Evolutionary conservation across 805 yeast genomes (phyloP), one percentile per base, ranked within the genome.

Genomic region (Suhomyces sp.): DNA sequence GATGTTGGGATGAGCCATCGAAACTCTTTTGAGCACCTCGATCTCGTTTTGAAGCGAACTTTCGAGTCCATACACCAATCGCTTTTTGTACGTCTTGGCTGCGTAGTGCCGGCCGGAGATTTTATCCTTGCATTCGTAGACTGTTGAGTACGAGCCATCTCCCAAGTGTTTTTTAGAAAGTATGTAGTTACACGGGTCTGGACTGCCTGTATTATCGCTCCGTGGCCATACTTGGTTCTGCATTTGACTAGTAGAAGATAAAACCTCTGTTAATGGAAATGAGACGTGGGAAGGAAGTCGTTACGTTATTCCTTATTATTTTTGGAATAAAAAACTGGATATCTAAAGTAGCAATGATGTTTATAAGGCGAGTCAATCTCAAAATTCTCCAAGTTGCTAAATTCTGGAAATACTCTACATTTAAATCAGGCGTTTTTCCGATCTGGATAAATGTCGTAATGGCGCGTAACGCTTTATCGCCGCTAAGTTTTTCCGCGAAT

Each of bases 11-110:
- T 82, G 83, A 33, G 76, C 77, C 54, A 69, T 69, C 47, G 84
- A 78, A 8, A 84, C 69, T 26, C 75, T 76, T 64, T 76, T 75
- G 44, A 87, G 73, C 1, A 85, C 78, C 6, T 74, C 69, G 54
- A 87, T 81, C 65, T 87, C 93, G 57, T 85, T 81, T 52, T 82
- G 83, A 17, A 87, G 73, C 70, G 68, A 59, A 47, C 60, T 56
- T 63, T 83, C 87, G 29, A 82, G 66, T 5, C 86, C 86, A 47
- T 75, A 73, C 66, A 83, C 73, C 41, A 79, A 70, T 45, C 70
- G 65, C 58, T 83, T 83, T 58, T 65, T 69, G 64, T 81, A 82
- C 57, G 52, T 52, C 58, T 83, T 83, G 49, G 82, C 82, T 3
- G 87, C 87, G 62, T 77, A 82, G 56, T 73, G 71, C 33, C 64